Conservation (phyloP, 768 basidiomycete species). For the Postia placenta region DNA sequence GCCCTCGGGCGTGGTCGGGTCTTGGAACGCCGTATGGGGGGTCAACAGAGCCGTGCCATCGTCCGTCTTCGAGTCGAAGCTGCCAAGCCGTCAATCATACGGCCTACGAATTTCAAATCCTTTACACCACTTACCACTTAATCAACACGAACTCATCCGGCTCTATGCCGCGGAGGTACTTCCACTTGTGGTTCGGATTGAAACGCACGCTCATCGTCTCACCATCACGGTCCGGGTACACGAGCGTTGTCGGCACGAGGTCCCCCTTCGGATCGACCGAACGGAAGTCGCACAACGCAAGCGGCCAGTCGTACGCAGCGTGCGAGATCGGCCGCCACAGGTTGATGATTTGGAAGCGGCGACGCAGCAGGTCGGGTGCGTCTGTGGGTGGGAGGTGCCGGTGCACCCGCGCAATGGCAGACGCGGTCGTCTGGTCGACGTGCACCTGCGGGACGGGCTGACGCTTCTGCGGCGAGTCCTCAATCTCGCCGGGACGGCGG, state of each 20-base stretch:
- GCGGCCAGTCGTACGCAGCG: conserved; percentile 41
- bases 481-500: conserved; percentile 30
- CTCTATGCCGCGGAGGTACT: conserved; percentile 37
- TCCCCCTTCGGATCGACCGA: conserved; percentile 33
- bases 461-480: conserved; percentile 33
- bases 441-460: conserved; percentile 39
- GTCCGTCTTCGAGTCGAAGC: conserved; percentile 31
- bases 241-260: conserved; percentile 30
- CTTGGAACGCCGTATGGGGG: conserved; percentile 57
- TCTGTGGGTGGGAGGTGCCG: conserved; percentile 37
- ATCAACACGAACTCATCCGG: conserved; percentile 41
- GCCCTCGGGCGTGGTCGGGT: conserved; percentile 45
- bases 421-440: conserved; percentile 39
- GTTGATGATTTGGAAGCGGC: conserved; percentile 49
- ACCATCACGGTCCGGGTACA: conserved; percentile 37
- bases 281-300: conserved; percentile 42
- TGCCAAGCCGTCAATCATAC: conserved; percentile 10
- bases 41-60: conserved; percentile 48
- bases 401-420: conserved; percentile 37
- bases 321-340: conserved; percentile 47
- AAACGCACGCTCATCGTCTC: conserved; percentile 36
- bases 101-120: neutral
- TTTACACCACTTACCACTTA: conserved; percentile 39
- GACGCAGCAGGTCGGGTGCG: conserved; percentile 30
- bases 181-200: conserved; percentile 38